Evolutionary conservation across 352 stramenopile genomes (phyloP).

Genomic region (Ochromonadaceae sp.): DNA sequence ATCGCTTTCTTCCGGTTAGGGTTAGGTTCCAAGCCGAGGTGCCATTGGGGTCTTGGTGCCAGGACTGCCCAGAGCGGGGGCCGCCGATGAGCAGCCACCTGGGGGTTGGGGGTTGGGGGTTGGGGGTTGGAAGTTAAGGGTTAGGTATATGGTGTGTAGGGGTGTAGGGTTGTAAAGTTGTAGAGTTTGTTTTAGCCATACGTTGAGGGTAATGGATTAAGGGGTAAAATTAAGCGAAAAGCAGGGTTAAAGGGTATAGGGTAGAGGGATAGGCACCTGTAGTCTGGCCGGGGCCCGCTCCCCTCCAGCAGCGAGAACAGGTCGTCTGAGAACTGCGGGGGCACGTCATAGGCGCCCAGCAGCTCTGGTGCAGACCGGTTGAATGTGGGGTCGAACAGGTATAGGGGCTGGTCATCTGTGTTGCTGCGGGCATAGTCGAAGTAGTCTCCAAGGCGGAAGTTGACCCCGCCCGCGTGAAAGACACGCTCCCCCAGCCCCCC

Average conservation of each 20-base stretch:
- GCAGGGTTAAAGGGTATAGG: too few relatives aligned
- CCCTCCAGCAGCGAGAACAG: slow-evolving; percentile 42
- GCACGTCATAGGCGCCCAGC: slow-evolving; percentile 48
- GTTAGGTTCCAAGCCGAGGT: slow-evolving; percentile 90
- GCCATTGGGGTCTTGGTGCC: slow-evolving; percentile 78
- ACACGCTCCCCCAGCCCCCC: too few relatives aligned
- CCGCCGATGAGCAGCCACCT: slow-evolving; percentile 13
- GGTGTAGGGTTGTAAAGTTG: neutral
- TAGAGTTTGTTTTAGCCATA: neutral
- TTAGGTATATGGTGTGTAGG: too few relatives aligned
- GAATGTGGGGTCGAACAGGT: slow-evolving; percentile 70
- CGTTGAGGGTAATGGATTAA: too few relatives aligned
- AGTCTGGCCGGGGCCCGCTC: slow-evolving; percentile 38
- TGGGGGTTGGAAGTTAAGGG: too few relatives aligned
- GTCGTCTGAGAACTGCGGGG: slow-evolving; percentile 46
- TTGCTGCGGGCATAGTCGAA: slow-evolving; percentile 45
- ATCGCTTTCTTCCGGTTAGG: slow-evolving; percentile 79
- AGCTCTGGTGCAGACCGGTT: too few relatives aligned
- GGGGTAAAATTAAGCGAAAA: too few relatives aligned
- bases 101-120: too few relatives aligned
- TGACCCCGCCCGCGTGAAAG: too few relatives aligned
- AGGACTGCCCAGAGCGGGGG: slow-evolving; percentile 53
- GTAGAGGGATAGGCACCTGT: too few relatives aligned
- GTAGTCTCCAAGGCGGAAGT: too few relatives aligned
- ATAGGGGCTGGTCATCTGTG: slow-evolving; percentile 53